These are phyloP conservation scores for Pseudocercospora eumusae DNA, from an alignment of 2,329 filamentous ascomycete genomes.

Conservation along the genomic window DNA sequence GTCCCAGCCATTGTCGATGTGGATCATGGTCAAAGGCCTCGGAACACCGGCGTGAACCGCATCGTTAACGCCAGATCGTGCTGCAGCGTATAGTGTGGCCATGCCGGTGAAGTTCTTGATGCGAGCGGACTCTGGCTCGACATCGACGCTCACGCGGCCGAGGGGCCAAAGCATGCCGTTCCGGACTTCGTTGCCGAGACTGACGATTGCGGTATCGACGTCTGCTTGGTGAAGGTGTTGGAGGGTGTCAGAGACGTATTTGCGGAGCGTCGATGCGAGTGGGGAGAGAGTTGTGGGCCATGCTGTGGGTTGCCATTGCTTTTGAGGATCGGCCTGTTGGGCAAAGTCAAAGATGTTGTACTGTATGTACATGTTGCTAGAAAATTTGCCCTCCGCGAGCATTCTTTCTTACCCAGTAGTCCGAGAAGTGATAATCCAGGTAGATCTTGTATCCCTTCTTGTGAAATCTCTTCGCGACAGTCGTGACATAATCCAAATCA, in stretches of 20 bases:
- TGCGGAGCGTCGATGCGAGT: conserved; percentile 37
- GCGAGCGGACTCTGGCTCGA: conserved; percentile 37
- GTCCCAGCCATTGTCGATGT: conserved; percentile 42
- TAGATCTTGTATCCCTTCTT: conserved; percentile 43
- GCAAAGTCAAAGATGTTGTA: background rate
- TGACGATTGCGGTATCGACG: conserved; percentile 47
- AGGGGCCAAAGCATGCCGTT: conserved; percentile 45
- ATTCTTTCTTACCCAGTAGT: conserved; percentile 37
- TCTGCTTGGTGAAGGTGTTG: conserved; percentile 44
- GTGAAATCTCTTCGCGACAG: conserved; percentile 41
- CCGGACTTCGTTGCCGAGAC: conserved; percentile 44
- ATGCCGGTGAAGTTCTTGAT: conserved; percentile 41
- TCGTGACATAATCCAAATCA: conserved; percentile 40
- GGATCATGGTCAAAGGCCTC: conserved; percentile 41
- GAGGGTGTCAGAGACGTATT: conserved; percentile 43
- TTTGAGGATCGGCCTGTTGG: conserved; percentile 40
- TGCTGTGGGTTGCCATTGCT: conserved; percentile 39
- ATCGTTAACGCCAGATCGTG: conserved; percentile 38
- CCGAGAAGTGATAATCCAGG: conserved; percentile 39
- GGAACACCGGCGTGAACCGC: conserved; percentile 36
- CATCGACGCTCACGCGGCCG: conserved; percentile 41
- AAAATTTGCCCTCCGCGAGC: background rate
- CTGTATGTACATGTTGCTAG: background rate
- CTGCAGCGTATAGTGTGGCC: conserved; percentile 37
- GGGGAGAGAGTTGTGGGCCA: conserved; percentile 41